Evolutionary conservation across 257 asterid genomes (phyloP), one percentile per base, ranked within the genome.

Genomic region (Gentiana straminea): DNA sequence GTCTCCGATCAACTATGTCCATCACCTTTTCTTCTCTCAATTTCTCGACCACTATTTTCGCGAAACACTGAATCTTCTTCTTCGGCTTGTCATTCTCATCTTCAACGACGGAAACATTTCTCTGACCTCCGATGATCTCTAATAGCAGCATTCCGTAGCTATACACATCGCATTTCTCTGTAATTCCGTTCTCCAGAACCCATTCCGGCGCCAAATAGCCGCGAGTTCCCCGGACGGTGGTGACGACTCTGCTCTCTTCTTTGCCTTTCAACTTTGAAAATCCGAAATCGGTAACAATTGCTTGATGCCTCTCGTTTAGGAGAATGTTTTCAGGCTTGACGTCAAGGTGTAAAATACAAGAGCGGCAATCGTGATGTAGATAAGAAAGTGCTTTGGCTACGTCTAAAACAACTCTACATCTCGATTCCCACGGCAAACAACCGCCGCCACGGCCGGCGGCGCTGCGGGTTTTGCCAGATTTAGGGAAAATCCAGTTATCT

Each of bases 131-230:
- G 2, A 86, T 70, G 15, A 83, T 73, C 65, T 86, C 95, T 69
- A 86, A 44, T 35, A 83, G 49, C 54, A 86, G 90, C 81, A 86
- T 79, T 4, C 95, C 94, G 7, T 59, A 86, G 52, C 95, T 66
- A 48, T 83, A 83, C 1, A 86, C 83, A n/a, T 86, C 95, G 5
- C 91, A 79, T 62, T 83, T 86, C 35, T 81, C 94, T 0, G 95
- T 83, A 2, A 83, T 70, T 0, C 95, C 90, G 4, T 79, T 75
- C 41, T 79, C 94, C 52, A 83, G 44, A 1, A 86, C 75, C 95
- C 95, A 86, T 13, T 86, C 95, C 2, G 95, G 95, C 1, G 95
- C 95, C 48, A 86, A 41, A 70, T 86, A 86, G 0, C 95, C 95
- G 55, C 78, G 68, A 1, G 95, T 86, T 7, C 95, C 95, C 2